Base-by-base conservation (phyloP, 2,329 filamentous ascomycete species). In the Nothophoma quercina region DNA sequence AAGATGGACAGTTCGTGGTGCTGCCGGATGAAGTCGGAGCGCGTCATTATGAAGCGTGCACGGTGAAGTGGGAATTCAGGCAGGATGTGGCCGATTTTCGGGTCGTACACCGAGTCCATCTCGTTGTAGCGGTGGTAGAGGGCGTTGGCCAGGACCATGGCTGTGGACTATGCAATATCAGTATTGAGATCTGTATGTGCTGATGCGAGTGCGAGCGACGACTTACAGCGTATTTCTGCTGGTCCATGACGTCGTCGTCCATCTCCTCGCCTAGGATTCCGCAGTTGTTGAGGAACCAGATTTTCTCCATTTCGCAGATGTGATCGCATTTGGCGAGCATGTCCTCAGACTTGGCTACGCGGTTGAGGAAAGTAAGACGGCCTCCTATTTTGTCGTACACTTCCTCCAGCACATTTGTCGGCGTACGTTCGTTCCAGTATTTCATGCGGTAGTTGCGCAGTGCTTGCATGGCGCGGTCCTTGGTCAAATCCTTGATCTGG, bases 161-260 rank as follows among this genome's bases (percentile, higher is more conserved):
- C 92, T 10, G 91, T 93, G 10, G 92, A 90, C 85, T 91, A 12
- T 18, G 19, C 10, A 18, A 28, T 13, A 26, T 55, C 39, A 61
- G 50, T 16, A 30, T 23, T n/a, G n/a, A n/a, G n/a, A n/a, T n/a
- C n/a, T n/a, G n/a, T n/a, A n/a, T n/a, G n/a, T n/a, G n/a, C n/a
- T n/a, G n/a, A n/a, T n/a, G n/a, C n/a, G n/a, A n/a, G n/a, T n/a
- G n/a, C n/a, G n/a, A n/a, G n/a, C 19, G 2, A 15, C 47, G 8
- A 25, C 87, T 77, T 79, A 91, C 89, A 36, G 93, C 91, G 81
- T 91, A 97, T 74, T 98, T 97, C 71, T 98, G 92, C 74, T 97
- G 90, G 69, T 97, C 91, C 88, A 98, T 98, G 63, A 97, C 95
- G 70, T 99, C 95, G 75, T 98, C 95, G 64, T 98, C 95, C 88